A percentile compares a stretch with the other conserved stretches of the same genome.
Evolutionary conservation across 306 rosid genomes (phyloP).

Genomic region (Cucurbita pepo): DNA sequence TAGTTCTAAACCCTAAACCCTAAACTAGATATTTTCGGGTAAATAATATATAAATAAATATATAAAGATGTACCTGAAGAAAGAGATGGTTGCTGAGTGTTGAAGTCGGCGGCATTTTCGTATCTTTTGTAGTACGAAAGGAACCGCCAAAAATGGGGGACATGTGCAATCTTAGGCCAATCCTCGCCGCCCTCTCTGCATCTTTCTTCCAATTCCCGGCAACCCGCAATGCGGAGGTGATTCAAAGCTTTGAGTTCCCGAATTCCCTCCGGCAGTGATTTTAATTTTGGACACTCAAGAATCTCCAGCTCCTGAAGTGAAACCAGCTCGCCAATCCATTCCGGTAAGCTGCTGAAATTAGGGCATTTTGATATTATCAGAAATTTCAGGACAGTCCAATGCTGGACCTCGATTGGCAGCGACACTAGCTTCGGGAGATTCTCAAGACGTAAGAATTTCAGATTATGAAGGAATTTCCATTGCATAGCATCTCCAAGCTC

Average conservation of each 20-base stretch:
- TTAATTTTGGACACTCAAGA: neutral
- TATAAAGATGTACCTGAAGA: no score
- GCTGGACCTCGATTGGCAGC: no score
- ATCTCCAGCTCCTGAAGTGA: neutral
- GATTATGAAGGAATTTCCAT: no score
- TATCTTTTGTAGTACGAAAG: neutral
- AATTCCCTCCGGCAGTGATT: neutral
- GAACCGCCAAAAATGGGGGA: neutral
- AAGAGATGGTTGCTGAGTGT: no score
- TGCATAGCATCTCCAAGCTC: no score
- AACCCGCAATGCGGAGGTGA: neutral
- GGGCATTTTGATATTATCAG: neutral
- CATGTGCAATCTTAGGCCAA: neutral
- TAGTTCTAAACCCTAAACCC: no score
- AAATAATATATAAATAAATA: no score
- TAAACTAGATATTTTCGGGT: no score
- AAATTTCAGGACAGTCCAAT: no score
- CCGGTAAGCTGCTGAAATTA: neutral
- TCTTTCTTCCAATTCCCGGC: neutral
- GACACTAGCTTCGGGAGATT: no score
- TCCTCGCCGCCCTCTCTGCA: neutral
- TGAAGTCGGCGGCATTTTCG: neutral
- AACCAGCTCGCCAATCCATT: neutral
- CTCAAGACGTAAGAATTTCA: no score
- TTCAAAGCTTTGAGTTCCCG: neutral